Evolutionary conservation across 1,139 yeast species (phyloP), one percentile per base, ranked within the genome.

Genomic region (Debaryomyces sp.): DNA sequence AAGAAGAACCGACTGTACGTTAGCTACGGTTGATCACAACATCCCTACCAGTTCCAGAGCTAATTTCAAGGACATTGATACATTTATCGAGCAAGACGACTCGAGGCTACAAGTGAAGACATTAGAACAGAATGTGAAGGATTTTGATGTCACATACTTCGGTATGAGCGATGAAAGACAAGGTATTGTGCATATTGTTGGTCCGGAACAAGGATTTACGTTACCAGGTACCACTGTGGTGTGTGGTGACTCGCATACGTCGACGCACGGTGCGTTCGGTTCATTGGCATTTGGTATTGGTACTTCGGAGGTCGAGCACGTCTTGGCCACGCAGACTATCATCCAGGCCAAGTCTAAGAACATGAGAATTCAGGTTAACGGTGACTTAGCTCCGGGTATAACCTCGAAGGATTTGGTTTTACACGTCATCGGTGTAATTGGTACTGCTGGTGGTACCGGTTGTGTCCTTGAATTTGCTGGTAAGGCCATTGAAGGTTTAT

Each of bases 361-460:
- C 74, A 94, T 94, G 99, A 82, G 96, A 63, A 87, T 94, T 56
- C 71, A 78, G 54, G 88, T 94, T 33, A 84, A 85, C 50, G 99
- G 99, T 53, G 88, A 87, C 57, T 81, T 94, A 58, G 73, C 78
- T 43, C 87, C 87, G 44, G 98, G 97, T 47, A 87, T 94, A 67
- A 92, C 99, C 26, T 94, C 98, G 37, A 94, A 94, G 77, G 99
- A 94, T 74, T 78, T 94, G 62, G 85, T 94, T 55, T 80, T 94
- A 55, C 98, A 94, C 67, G 96, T 94, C 42, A 94, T 94, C 64
- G 97, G 97, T 58, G 86, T 86, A 48, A 92, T 94, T 64, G 99
- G 99, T 73, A 94, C 99, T 59, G 99, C 99, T 54, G 99, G 99
- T 73, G 99, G 99, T 75, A 94, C 98, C 50, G 99, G 99, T 49